These are phyloP conservation scores for Cubamyces sp. DNA, from an alignment of 768 basidiomycete genomes.

Conservation along the genomic window DNA sequence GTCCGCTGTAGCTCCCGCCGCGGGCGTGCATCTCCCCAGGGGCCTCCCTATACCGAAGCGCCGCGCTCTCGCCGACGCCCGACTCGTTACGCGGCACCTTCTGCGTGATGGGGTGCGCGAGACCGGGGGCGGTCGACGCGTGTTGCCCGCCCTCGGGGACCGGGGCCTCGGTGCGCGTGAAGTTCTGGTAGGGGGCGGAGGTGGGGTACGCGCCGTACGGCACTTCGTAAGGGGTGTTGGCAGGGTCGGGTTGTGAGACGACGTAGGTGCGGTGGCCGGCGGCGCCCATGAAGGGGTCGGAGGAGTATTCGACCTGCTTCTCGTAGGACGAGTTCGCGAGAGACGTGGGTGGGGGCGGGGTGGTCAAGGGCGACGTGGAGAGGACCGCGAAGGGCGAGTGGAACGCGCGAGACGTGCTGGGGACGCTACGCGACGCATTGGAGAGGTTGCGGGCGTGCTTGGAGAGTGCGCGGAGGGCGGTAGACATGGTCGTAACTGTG, in stretches of 20 bases:
- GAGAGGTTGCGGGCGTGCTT: conserved; percentile 38
- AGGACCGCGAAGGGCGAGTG: conserved; percentile 68
- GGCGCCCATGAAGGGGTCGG: conserved; percentile 50
- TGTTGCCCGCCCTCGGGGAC: conserved; percentile 39
- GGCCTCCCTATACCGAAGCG: conserved; percentile 45
- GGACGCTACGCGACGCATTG: conserved; percentile 25
- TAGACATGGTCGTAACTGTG: conserved; percentile 33
- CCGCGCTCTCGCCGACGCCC: conserved; percentile 54
- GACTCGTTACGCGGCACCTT: conserved; percentile 44
- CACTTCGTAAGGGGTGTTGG: conserved; percentile 65
- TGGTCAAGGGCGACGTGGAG: conserved; percentile 40
- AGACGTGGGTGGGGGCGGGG: conserved; percentile 35
- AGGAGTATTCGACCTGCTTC: conserved; percentile 58
- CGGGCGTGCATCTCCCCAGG: conserved; percentile 50
- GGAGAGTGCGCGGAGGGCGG: conserved; percentile 33
- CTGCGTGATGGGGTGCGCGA: conserved; percentile 50
- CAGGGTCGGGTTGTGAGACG: conserved; percentile 71
- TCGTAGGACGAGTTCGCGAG: conserved; percentile 50
- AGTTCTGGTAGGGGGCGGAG: conserved; percentile 45
- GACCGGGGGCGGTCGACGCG: conserved; percentile 45
- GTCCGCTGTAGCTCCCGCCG: conserved; percentile 48
- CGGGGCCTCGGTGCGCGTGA: conserved; percentile 45
- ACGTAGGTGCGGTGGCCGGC: conserved; percentile 66
- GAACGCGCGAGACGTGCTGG: conserved; percentile 51
- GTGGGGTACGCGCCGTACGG: conserved; percentile 63